phyloP scores from a whole-genome alignment of 176 grass and related monocot genomes.

The Tuctoria greenei region DNA sequence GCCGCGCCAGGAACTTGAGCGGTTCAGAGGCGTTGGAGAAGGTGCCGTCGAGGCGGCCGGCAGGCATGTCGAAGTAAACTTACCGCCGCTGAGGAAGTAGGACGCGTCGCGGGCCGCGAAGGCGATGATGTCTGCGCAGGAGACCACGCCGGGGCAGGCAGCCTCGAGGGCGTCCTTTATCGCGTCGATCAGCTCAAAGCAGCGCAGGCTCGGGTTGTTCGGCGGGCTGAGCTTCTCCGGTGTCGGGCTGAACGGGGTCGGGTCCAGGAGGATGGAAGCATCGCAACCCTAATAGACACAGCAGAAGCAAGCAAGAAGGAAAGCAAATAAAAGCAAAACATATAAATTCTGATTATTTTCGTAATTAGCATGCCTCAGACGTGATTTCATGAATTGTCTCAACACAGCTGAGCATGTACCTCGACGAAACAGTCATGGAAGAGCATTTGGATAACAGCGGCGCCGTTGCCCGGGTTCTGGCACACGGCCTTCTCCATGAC shows the following conservation, averaged over 20 bases:
- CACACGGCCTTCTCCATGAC: conserved; percentile 18
- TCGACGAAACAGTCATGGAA: conserved; percentile 72
- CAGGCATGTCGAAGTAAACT: conserved; percentile 27
- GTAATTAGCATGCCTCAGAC: no score
- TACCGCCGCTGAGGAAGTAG: conserved; percentile 15
- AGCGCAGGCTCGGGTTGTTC: not conserved
- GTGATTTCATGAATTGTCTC: no score
- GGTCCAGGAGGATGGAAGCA: conserved; percentile 22
- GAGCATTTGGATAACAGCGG: conserved; percentile 42
- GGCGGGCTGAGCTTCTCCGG: conserved; percentile 25
- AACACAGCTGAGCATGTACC: conserved; percentile 5
- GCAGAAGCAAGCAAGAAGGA: not conserved
- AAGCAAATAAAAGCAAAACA: not conserved
- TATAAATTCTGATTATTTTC: no score
- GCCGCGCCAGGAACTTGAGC: conserved; percentile 18
- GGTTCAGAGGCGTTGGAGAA: conserved; percentile 34
- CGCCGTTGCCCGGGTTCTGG: conserved; percentile 35
- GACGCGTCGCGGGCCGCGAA: conserved; percentile 44
- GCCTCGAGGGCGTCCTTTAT: conserved; percentile 41
- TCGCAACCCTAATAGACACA: conserved; percentile 9
- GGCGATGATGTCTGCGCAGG: conserved; percentile 51
- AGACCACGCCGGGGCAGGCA: conserved; percentile 35
- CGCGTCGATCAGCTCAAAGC: conserved; percentile 27
- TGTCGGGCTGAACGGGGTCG: not conserved
- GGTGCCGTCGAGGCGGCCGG: conserved; percentile 27